These are phyloP conservation scores for Phanerodontia chrysosporium DNA, from an alignment of 768 basidiomycete species.

Conservation along the genomic window DNA sequence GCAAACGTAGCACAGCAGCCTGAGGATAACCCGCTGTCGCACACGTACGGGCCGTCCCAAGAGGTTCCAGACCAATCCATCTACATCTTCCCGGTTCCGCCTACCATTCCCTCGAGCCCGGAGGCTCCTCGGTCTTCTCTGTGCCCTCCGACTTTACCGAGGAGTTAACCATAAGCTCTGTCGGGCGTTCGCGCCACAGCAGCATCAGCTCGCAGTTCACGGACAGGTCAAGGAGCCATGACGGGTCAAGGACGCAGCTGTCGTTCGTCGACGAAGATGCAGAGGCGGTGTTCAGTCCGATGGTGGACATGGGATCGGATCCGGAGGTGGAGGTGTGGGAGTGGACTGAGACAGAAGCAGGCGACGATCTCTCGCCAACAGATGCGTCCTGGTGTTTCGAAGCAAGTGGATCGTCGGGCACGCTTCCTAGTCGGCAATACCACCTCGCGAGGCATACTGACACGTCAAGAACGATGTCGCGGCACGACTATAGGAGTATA, in stretches of 20 bases:
- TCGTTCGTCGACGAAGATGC: background rate
- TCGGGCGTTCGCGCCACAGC: slow-evolving; percentile 7
- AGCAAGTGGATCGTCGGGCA: slow-evolving; percentile 9
- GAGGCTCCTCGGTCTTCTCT: slow-evolving; percentile 18
- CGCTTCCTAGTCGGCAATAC: background rate
- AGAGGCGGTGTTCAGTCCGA: background rate
- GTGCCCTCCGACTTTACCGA: slow-evolving; percentile 15
- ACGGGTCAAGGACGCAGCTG: background rate
- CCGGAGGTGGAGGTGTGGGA: slow-evolving; percentile 23
- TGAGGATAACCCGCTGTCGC: background rate
- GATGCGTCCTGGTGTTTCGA: slow-evolving; percentile 21
- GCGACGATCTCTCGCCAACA: slow-evolving; percentile 4
- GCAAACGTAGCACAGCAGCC: background rate
- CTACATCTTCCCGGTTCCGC: slow-evolving; percentile 25
- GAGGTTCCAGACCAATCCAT: slow-evolving; percentile 16
- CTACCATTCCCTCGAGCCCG: slow-evolving; percentile 20
- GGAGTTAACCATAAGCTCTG: background rate
- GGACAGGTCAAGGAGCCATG: background rate
- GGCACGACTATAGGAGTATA: background rate
- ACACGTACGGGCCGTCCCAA: background rate
- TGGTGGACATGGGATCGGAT: background rate
- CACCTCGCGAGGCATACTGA: background rate
- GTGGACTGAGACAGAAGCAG: slow-evolving; percentile 10
- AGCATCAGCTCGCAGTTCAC: slow-evolving; percentile 4
- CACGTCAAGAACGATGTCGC: background rate